Evolutionary conservation across 768 basidiomycete genomes (phyloP).

Genomic region (Filobasidium floriforme): DNA sequence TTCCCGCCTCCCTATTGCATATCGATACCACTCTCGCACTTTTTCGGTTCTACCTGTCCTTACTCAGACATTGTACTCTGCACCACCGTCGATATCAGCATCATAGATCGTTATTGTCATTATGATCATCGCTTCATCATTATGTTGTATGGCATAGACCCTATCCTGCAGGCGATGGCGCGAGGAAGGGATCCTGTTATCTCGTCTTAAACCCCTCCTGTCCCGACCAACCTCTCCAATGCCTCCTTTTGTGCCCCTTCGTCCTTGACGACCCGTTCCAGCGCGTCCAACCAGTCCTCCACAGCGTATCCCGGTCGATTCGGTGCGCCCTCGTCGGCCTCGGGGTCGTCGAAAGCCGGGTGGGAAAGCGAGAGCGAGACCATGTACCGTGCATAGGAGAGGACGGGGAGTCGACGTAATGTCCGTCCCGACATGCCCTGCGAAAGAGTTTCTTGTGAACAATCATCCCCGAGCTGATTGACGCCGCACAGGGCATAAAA

Average conservation of each 20-base stretch:
- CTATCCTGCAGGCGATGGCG: too few relatives aligned
- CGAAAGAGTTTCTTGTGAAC: slow-evolving; percentile 18
- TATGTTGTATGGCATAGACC: too few relatives aligned
- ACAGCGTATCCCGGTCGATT: slow-evolving; percentile 48
- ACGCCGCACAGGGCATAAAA: neutral
- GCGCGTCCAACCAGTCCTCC: slow-evolving; percentile 72
- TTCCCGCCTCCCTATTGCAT: neutral
- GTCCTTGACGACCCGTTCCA: slow-evolving; percentile 64
- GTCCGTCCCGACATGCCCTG: slow-evolving; percentile 89
- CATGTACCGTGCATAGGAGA: slow-evolving; percentile 79
- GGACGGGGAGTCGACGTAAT: slow-evolving; percentile 83
- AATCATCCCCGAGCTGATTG: neutral
- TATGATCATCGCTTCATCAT: too few relatives aligned
- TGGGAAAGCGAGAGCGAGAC: slow-evolving; percentile 26
- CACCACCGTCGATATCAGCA: too few relatives aligned
- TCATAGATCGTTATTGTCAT: too few relatives aligned
- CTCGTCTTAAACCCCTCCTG: slow-evolving; percentile 15
- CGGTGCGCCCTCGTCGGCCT: slow-evolving; percentile 19
- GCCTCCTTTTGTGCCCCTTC: slow-evolving; percentile 39
- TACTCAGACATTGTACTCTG: too few relatives aligned
- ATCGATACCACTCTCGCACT: neutral
- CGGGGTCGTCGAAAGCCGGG: slow-evolving; percentile 14
- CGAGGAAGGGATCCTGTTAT: too few relatives aligned
- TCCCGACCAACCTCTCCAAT: slow-evolving; percentile 27
- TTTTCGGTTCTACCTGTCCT: neutral